phyloP scores from a whole-genome alignment of 2,329 filamentous ascomycete species.

The Rhytidhysteron rufulum region DNA sequence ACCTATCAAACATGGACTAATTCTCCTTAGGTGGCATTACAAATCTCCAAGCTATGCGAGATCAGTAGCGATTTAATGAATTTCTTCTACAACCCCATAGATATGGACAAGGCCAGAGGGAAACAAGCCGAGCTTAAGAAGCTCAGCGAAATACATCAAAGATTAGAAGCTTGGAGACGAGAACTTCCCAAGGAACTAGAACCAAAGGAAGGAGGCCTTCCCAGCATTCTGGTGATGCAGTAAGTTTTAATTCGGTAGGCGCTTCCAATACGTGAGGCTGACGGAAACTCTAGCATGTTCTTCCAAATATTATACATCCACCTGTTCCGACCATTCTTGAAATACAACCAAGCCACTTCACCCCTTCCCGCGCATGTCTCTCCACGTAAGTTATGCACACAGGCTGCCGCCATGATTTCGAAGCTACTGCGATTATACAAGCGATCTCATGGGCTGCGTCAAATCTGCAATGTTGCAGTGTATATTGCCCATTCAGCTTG shows the following conservation, averaged over 20 bases:
- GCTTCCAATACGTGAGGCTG: conserved; percentile 1
- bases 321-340: conserved; percentile 90
- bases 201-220: conserved; percentile 81
- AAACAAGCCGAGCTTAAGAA: conserved; percentile 87
- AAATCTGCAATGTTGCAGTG: conserved; percentile 94
- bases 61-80: conserved; percentile 88
- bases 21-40: conserved; percentile 56
- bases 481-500: conserved; percentile 95
- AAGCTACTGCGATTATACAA: conserved; percentile 95
- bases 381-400: conserved; percentile 83
- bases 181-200: conserved; percentile 82
- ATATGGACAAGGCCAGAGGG: conserved; percentile 59
- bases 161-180: conserved; percentile 84
- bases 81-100: conserved; percentile 83
- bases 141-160: conserved; percentile 83
- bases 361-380: conserved; percentile 84
- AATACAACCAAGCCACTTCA: conserved; percentile 77
- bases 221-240: conserved; percentile 82
- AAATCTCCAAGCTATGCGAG: conserved; percentile 80
- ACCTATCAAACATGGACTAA: not conserved
- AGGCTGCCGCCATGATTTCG: conserved; percentile 83
- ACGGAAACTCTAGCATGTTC: conserved; percentile 71
- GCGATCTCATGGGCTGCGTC: conserved; percentile 81
- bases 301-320: conserved; percentile 95
- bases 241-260: conserved; percentile 50